phyloP scores from a whole-genome alignment of 192 early-diverging fungal genomes.

The Backusella circina region DNA sequence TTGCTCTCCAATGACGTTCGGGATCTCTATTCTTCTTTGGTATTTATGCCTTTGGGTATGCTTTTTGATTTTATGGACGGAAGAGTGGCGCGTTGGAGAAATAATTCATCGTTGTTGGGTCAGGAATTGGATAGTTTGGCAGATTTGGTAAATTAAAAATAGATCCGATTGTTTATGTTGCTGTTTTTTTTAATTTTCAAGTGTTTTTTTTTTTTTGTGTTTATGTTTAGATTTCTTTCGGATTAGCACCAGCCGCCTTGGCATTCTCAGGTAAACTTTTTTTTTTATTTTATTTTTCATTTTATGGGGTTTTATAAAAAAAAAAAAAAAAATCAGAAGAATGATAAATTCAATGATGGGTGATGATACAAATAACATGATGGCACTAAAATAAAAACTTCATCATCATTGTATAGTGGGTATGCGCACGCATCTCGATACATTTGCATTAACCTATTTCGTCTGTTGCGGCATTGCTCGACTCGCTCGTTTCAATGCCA shows the following conservation, averaged over 20 bases:
- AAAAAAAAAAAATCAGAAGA: neutral
- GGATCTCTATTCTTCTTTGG: slow-evolving; percentile 60
- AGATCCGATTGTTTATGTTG: neutral
- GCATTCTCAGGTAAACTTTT: slow-evolving; percentile 27
- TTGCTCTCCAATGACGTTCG: slow-evolving; percentile 57
- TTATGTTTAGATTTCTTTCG: slow-evolving; percentile 47
- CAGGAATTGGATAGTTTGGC: slow-evolving; percentile 90
- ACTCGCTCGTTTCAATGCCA: slow-evolving; percentile 88
- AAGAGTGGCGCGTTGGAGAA: slow-evolving; percentile 80
- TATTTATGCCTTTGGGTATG: slow-evolving; percentile 66
- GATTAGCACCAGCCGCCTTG: slow-evolving; percentile 29
- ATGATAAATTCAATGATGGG: neutral
- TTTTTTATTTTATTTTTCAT: neutral
- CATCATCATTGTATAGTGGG: slow-evolving; percentile 48
- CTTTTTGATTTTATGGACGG: slow-evolving; percentile 75
- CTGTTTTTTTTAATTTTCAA: neutral
- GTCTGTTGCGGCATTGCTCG: slow-evolving; percentile 83
- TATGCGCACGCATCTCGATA: slow-evolving; percentile 79
- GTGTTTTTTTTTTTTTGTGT: neutral
- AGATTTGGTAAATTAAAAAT: slow-evolving; percentile 64
- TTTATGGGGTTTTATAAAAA: neutral
- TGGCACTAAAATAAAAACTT: neutral
- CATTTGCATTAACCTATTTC: slow-evolving; percentile 77
- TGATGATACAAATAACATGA: neutral
- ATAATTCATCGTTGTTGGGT: slow-evolving; percentile 70